Conservation (phyloP, 2,329 filamentous ascomycete species). For the Monosporascus sp. region DNA sequence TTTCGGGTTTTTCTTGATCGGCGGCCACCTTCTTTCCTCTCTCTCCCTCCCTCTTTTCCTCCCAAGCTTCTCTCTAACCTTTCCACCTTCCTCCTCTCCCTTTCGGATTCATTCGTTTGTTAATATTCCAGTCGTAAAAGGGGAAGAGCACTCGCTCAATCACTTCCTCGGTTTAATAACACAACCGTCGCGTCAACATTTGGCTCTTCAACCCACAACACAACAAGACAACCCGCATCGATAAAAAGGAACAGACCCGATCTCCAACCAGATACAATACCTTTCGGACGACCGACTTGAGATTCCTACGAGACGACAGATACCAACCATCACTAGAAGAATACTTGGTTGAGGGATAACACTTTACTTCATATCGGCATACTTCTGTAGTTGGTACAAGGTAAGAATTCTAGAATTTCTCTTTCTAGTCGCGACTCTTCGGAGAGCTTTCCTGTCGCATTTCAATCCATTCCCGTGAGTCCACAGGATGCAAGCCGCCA, state of each 20-base stretch:
- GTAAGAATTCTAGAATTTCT: neutral
- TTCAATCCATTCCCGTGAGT: neutral
- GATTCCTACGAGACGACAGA: neutral
- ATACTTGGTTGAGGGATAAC: neutral
- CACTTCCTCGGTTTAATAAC: constrained; percentile 31
- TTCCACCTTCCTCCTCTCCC: constrained; percentile 15
- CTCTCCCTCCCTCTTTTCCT: constrained; percentile 16
- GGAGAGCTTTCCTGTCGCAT: neutral
- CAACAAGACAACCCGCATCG: constrained; percentile 1
- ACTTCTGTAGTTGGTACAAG: neutral
- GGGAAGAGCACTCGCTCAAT: constrained; percentile 30
- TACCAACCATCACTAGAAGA: neutral
- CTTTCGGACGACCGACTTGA: neutral
- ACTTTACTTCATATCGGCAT: neutral
- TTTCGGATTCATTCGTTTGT: constrained; percentile 35
- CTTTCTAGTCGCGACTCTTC: neutral
- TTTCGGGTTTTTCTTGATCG: constrained; percentile 32
- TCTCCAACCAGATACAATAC: neutral
- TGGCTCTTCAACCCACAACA: constrained; percentile 10
- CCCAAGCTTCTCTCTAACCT: constrained; percentile 13
- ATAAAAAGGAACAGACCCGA: neutral
- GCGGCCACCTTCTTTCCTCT: constrained; percentile 15
- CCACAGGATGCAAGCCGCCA: too few relatives aligned
- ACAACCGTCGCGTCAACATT: constrained; percentile 10
- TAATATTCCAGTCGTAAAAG: constrained; percentile 26